Evolutionary conservation across 2,329 filamentous ascomycete species (phyloP).

Genomic region (Didymella lethalis): DNA sequence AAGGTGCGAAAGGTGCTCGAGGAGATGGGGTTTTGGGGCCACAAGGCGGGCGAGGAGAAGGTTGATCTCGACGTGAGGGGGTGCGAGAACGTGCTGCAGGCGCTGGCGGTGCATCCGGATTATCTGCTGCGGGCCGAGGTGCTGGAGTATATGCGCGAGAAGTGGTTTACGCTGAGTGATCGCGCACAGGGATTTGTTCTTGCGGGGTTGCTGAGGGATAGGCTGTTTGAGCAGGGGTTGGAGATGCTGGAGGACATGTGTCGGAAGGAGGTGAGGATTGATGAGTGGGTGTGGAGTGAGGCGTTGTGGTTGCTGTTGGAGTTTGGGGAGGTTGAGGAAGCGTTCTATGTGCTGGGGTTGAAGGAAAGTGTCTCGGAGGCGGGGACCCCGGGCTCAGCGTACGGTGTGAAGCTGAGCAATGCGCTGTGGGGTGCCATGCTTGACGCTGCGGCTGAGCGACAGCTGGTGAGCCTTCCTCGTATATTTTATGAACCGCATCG

Average conservation of each 20-base stretch:
- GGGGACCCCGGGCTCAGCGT: conserved; percentile 22
- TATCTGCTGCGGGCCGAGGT: conserved; percentile 77
- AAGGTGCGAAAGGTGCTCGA: conserved; percentile 70
- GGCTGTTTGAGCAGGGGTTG: conserved; percentile 82
- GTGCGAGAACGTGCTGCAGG: conserved; percentile 76
- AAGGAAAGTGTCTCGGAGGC: conserved; percentile 41
- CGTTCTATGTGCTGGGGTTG: conserved; percentile 69
- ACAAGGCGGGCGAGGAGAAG: conserved; percentile 51
- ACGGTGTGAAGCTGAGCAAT: conserved; percentile 53
- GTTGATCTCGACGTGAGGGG: conserved; percentile 71
- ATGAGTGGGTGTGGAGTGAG: conserved; percentile 80
- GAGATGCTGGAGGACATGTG: conserved; percentile 73
- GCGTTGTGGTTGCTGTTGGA: conserved; percentile 77
- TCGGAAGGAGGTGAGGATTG: conserved; percentile 62
- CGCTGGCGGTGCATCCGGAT: conserved; percentile 83
- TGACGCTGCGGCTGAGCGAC: conserved; percentile 72
- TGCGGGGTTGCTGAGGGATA: conserved; percentile 79
- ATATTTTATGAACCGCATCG: background rate
- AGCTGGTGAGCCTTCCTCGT: conserved; percentile 57
- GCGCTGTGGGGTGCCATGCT: conserved; percentile 75
- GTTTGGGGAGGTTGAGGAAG: conserved; percentile 77
- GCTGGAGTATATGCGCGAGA: conserved; percentile 74
- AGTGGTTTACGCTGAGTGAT: conserved; percentile 72
- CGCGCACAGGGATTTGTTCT: conserved; percentile 72
- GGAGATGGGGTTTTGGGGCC: conserved; percentile 68